Conservation (phyloP, 169 alveolate species). For the Plasmodium gallinaceum region DNA sequence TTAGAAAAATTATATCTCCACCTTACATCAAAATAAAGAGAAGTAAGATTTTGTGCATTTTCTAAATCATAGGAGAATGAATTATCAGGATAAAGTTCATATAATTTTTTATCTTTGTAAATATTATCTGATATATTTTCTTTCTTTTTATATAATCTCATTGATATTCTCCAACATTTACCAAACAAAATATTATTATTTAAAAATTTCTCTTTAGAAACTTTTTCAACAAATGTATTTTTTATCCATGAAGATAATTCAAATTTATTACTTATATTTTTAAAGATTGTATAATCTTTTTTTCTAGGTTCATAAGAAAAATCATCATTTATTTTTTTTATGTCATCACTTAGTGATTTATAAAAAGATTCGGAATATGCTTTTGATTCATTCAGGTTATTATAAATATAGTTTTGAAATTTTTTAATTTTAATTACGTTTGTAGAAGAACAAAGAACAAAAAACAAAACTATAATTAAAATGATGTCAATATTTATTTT, state of each 20-base stretch:
- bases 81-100: slow-evolving; percentile 76
- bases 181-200: slow-evolving; percentile 61
- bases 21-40: slow-evolving; percentile 24
- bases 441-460: slow-evolving; percentile 76
- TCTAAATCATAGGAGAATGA: slow-evolving; percentile 45
- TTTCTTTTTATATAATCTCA: slow-evolving; percentile 69
- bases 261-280: slow-evolving; percentile 38
- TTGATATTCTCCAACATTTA: slow-evolving; percentile 75
- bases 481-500: slow-evolving; percentile 76
- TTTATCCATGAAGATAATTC: slow-evolving; percentile 56
- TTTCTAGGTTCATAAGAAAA: slow-evolving; percentile 71
- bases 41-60: slow-evolving; percentile 28
- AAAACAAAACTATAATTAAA: slow-evolving; percentile 76
- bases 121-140: slow-evolving; percentile 15
- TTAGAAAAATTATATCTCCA: slow-evolving; percentile 51
- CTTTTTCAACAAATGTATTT: slow-evolving; percentile 30
- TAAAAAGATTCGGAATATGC: slow-evolving; percentile 42
- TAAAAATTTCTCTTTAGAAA: slow-evolving; percentile 27
- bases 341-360: slow-evolving; percentile 32
- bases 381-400: slow-evolving; percentile 37
- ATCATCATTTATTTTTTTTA: slow-evolving; percentile 45
- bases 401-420: slow-evolving; percentile 37
- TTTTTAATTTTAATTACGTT: slow-evolving; percentile 65
- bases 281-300: slow-evolving; percentile 44
- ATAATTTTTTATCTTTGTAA: slow-evolving; percentile 57